Base-by-base conservation (phyloP, 2,329 filamentous ascomycete species). In the Diplodia mutila region DNA sequence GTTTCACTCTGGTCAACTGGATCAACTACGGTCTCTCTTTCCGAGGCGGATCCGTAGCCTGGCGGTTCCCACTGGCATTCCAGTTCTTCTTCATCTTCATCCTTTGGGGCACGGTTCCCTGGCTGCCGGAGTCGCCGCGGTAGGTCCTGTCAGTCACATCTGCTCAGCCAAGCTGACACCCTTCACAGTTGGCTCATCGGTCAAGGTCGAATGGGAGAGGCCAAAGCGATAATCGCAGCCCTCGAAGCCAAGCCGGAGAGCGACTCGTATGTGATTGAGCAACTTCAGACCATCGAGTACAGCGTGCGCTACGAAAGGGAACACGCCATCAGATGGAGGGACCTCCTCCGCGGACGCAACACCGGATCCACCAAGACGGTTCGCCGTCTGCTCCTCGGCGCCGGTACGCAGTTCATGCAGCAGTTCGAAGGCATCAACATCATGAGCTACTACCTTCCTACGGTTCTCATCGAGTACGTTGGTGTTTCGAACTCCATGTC, bases 391-490 rank as follows among this genome's bases (percentile, higher is more conserved):
- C 65, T 86, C 2, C 80, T 87, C 0, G 85, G 85, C 3, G 82
- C 82, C 71, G 86, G 86, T 0, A 85, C 85, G 0, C 85, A 86
- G 61, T 79, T 79, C 5, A 84, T 85, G 78, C 83, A 85, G 66
- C 83, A 85, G 69, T 73, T 85, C 3, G 69, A 73, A 65, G 71
- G 74, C 0, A 80, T 79, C 54, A 79, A 81, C 51, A 76, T 81
- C 12, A 37, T 37, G 53, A 77, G 74, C 5, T 85, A 85, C 69
- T 87, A 85, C 67, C 76, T 89, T 0, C 86, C 86, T 0, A 86
- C 87, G 37, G 85, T 90, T 0, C 81, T 89, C 7, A 88, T 86
- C 65, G 73, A 85, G 52, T 85, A 81, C 7, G 85, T 89, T 8
- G 86, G 86, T 0, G 80, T 88, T 25, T 76, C 76, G 27, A 80